Evolutionary conservation across 768 basidiomycete species (phyloP), one percentile per base, ranked within the genome.

Genomic region (Mrakia blollopis): DNA sequence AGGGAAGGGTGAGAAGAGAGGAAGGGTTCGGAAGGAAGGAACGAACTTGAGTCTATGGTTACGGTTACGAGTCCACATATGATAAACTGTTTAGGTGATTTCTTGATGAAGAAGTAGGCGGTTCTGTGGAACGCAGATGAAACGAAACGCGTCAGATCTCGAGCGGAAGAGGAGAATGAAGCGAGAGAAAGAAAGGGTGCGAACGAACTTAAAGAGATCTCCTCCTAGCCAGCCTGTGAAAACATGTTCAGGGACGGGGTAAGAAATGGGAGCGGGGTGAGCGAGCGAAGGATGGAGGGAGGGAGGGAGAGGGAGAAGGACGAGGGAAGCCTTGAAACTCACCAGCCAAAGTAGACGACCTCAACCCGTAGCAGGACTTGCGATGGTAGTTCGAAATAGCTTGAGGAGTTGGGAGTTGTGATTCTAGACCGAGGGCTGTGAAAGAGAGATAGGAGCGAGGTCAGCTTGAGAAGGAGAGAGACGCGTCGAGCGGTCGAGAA

Each of bases 51-150:
- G 18, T 78, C 77, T 13, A 78, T 69, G 3, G 77, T 28, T 18
- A 78, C 73, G n/a, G 77, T 78, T 30, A 78, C 44, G 18, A 78
- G 52, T 1, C 65, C 72, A 52, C 77, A 78, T 3, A 78, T 78
- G 25, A 73, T 69, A 37, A 78, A 78, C 41, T 78, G 77, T 23
- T 63, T 60, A 0, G 77, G 77, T 0, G 50, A 28, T 21, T 32
- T 62, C 39, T 70, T 52, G 39, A 77, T n/a, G 44, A 63, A 78
- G 63, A 78, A 78, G 65, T 78, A 78, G 61, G 30, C 25, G n/a
- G 70, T 65, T 47, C 76, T 77, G 47, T 3, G 47, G 52, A 37
- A 32, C 11, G 39, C 39, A 11, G 10, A 14, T 14, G 44, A 44
- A 44, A 13, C 44, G 44, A 44, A 44, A 11, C 44, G 44, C 1